These are phyloP conservation scores for Myriosclerotinia scirpicola DNA, from an alignment of 2,329 filamentous ascomycete genomes.

Conservation along the genomic window DNA sequence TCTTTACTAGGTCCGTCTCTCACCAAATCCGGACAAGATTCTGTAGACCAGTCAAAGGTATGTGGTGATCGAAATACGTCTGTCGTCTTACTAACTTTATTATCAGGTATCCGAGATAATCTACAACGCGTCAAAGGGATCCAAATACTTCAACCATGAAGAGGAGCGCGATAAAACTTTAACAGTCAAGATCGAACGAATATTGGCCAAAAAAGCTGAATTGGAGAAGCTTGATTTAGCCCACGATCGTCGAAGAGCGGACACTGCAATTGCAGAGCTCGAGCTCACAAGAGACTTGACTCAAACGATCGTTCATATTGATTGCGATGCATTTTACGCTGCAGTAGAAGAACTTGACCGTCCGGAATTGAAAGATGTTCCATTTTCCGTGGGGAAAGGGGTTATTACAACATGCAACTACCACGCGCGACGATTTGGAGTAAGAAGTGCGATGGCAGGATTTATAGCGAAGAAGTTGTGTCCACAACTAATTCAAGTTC, in stretches of 20 bases:
- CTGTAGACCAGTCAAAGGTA: conserved; percentile 87
- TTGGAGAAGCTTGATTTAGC: conserved; percentile 76
- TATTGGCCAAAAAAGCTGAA: conserved; percentile 70
- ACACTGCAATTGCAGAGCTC: conserved; percentile 76
- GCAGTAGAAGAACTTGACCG: conserved; percentile 84
- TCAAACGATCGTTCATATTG: conserved; percentile 85
- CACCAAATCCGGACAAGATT: conserved; percentile 89
- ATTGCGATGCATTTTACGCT: conserved; percentile 97
- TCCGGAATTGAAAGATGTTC: conserved; percentile 80
- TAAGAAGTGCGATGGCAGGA: conserved; percentile 90
- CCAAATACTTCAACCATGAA: conserved; percentile 93
- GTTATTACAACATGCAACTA: conserved; percentile 78
- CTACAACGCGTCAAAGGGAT: conserved; percentile 93
- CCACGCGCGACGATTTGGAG: conserved; percentile 83
- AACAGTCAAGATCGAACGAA: conserved; percentile 80
- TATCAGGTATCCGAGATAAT: conserved; percentile 86
- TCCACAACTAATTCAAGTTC: conserved; percentile 77
- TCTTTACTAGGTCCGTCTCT: conserved; percentile 85
- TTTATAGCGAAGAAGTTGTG: conserved; percentile 96
- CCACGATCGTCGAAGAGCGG: conserved; percentile 71
- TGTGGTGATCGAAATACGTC: conserved; percentile 15
- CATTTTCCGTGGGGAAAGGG: conserved; percentile 82
- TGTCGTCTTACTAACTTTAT: conserved; percentile 22
- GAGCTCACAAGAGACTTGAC: conserved; percentile 78
- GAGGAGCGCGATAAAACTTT: conserved; percentile 77